Conservation (phyloP, 768 basidiomycete species). For the Boletus fagicola region DNA sequence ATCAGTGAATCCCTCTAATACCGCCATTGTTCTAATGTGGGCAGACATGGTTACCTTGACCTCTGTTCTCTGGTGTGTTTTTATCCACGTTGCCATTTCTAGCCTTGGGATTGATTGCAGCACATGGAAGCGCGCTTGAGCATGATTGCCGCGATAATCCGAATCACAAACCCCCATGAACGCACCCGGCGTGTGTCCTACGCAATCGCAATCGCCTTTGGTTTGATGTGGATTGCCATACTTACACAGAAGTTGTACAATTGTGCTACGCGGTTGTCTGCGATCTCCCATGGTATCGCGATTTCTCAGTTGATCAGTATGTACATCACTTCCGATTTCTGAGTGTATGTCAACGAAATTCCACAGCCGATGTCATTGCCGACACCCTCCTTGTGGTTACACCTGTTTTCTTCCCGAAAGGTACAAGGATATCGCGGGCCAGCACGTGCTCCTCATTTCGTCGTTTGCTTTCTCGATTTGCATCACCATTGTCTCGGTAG, state of each 20-base stretch:
- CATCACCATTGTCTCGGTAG: slow-evolving; percentile 19
- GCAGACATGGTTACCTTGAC: background rate
- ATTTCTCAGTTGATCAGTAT: slow-evolving; percentile 18
- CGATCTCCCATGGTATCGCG: background rate
- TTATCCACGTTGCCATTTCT: background rate
- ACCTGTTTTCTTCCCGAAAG: slow-evolving; percentile 16
- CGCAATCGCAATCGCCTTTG: slow-evolving; percentile 8
- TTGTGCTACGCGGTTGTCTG: background rate
- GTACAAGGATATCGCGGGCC: slow-evolving; percentile 11
- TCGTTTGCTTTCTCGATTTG: slow-evolving; percentile 24
- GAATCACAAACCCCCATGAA: slow-evolving; percentile 5
- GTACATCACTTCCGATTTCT: background rate
- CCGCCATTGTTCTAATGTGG: slow-evolving; percentile 4
- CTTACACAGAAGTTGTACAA: slow-evolving; percentile 5
- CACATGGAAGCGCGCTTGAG: slow-evolving; percentile 18
- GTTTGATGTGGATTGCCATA: slow-evolving; percentile 13
- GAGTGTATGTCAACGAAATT: background rate
- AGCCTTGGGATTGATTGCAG: background rate
- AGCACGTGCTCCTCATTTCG: slow-evolving; percentile 16
- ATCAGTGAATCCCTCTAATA: background rate
- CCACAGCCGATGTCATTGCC: slow-evolving; percentile 21
- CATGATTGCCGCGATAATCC: slow-evolving; percentile 13
- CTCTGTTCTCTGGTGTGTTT: slow-evolving; percentile 14
- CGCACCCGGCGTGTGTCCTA: background rate
- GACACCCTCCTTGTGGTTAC: slow-evolving; percentile 14